Base-by-base conservation (phyloP, 2,329 filamentous ascomycete genomes). In the Colletotrichum tabaci region DNA sequence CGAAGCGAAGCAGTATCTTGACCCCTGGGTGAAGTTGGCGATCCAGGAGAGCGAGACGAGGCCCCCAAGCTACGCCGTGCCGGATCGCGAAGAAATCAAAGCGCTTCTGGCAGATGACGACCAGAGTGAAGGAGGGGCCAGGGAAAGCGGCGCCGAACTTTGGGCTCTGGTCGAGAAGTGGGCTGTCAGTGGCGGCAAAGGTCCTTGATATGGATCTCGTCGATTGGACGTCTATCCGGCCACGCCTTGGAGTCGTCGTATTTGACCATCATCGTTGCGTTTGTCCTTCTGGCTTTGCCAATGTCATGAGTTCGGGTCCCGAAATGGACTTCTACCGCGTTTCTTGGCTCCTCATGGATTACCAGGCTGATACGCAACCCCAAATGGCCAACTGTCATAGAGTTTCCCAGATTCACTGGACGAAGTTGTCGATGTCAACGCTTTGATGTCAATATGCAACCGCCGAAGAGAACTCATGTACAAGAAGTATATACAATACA, bases 81-180 rank as follows among this genome's bases (percentile, higher is more conserved):
- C 69, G 9, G 65, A 69, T 4, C 35, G 65, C 3, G 23, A 72
- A 0, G 69, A 72, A 47, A 72, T 72, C 42, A 72, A 72, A 16
- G 60, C 66, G 7, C 58, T 72, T 8, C 15, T 72, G 16, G 53
- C 65, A 0, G 69, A 69, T 15, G 60, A 63, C 23, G 60, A 72
- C 35, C 5, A 30, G 8, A 26, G 26, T 9, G 65, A 23, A 3
- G 38, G 21, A 1, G 69, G 65, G 35, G n/a, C 58, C 15, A 50
- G 47, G 16, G 69, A 72, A 16, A 47, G 44, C 65, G 69, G 69
- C 21, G 40, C 65, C 5, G 69, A 72, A 40, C 66, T 72, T 1
- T 72, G 69, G 69, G 69, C 69, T 13, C 5, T 72, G 53, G 58
- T 72, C 13, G 69, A 72, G 53, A 72, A 69, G 53, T 72, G 69